phyloP scores from a whole-genome alignment of 345 rosid genomes.

The Geranium rotundifolium region DNA sequence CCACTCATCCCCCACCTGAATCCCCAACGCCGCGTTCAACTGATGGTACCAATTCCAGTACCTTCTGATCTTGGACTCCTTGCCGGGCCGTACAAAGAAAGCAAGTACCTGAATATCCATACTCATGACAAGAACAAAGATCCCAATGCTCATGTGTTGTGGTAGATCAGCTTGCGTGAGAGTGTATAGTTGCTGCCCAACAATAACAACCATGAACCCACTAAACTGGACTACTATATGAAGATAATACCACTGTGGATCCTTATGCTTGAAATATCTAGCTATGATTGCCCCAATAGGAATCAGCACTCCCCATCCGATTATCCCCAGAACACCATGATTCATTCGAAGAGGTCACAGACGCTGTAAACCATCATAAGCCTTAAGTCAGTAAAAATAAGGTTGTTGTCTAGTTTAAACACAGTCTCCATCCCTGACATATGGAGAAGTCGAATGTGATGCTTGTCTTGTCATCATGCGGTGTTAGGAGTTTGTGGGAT shows the following conservation, averaged over 20 bases:
- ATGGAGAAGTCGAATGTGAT: constrained; percentile 55
- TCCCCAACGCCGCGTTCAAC: constrained; percentile 59
- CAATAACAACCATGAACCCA: constrained; percentile 57
- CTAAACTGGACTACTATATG: constrained; percentile 52
- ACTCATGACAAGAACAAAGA: constrained; percentile 48
- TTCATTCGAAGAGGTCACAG: constrained; percentile 21
- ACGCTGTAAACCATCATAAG: too few species aligned
- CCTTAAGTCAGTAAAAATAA: too few species aligned
- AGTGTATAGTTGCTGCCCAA: constrained; percentile 55
- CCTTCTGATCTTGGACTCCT: constrained; percentile 53
- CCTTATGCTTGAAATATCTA: constrained; percentile 71
- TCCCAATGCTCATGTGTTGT: constrained; percentile 79
- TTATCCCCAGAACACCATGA: constrained; percentile 59
- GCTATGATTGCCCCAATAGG: constrained; percentile 71
- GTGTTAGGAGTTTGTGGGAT: constrained; percentile 29
- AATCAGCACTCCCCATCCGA: constrained; percentile 73
- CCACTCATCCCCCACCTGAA: constrained; percentile 51
- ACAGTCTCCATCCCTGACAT: constrained; percentile 21
- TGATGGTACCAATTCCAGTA: constrained; percentile 90
- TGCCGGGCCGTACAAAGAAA: constrained; percentile 61
- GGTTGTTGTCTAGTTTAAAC: too few species aligned
- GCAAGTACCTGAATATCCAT: constrained; percentile 49
- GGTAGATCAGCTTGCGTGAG: constrained; percentile 36
- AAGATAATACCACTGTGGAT: constrained; percentile 81
- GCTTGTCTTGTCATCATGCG: constrained; percentile 61